A percentile compares a stretch with the other conserved stretches of the same genome.
phyloP scores from a whole-genome alignment of 2,329 filamentous ascomycete species.

The Pochonia chlamydosporia region DNA sequence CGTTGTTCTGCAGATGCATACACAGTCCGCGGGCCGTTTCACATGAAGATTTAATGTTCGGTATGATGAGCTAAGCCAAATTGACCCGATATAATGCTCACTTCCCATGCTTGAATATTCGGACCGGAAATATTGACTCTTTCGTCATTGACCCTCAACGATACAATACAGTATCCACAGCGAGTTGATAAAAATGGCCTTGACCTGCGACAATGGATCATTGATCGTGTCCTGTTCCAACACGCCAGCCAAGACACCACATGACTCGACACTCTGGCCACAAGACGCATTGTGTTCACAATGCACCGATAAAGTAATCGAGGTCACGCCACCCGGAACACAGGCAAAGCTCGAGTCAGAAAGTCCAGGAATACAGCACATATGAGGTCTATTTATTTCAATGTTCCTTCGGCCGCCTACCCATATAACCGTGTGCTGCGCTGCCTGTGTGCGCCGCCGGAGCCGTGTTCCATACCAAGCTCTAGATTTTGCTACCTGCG shows the following conservation, averaged over 20 bases:
- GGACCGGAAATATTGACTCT: too few relatives aligned
- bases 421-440: background rate
- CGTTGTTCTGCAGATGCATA: background rate
- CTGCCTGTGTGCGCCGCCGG: background rate
- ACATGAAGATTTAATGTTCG: too few relatives aligned
- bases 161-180: too few relatives aligned
- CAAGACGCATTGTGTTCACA: background rate
- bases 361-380: background rate
- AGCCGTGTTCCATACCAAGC: background rate
- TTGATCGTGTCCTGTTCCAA: too few relatives aligned
- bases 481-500: conserved; percentile 6
- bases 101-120: too few relatives aligned
- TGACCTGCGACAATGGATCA: too few relatives aligned
- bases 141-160: too few relatives aligned
- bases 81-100: too few relatives aligned
- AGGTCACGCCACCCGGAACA: background rate
- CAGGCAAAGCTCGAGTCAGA: background rate
- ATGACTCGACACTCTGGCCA: too few relatives aligned
- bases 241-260: too few relatives aligned
- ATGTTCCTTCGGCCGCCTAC: background rate
- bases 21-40: too few relatives aligned
- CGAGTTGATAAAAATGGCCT: too few relatives aligned
- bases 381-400: background rate
- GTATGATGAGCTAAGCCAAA: background rate
- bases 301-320: background rate